Evolutionary conservation across 148 eudicot genomes (phyloP), one percentile per base, ranked within the genome.

Genomic region (Talinum fruticosum): DNA sequence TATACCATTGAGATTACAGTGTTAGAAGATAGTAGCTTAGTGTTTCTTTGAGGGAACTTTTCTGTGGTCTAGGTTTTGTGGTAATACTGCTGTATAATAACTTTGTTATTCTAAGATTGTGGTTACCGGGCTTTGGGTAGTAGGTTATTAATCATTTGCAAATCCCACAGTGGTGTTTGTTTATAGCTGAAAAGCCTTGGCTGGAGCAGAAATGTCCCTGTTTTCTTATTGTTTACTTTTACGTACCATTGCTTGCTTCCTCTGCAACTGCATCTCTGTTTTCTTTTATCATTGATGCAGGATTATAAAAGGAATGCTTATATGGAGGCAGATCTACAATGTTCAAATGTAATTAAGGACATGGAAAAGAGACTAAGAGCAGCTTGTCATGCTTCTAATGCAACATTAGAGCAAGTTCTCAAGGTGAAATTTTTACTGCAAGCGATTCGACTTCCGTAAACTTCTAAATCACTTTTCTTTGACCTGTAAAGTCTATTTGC

Each of bases 361-460:
- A 93, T 96, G 98, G 98, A 93, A 73, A 93, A 83, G 87, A 88
- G 89, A 80, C 85, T 96, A 70, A 89, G 99, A 87, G 76, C 76
- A 75, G 93, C 95, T 82, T 91, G 97, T 36, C 95, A 88, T 85
- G 86, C 87, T 69, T 80, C 98, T 79, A 85, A 88, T 85, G 95
- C 92, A 67, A 88, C 88, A 67, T 45, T 93, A 59, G 86, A 85
- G 54, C 82, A 81, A 76, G 87, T 88, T 65, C 79, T 92, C 23
- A 93, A 93, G 93, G 99, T 85, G 69, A 69, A 47, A 13, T 66
- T 67, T 74, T 68, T 8, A 57, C 45, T 61, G 69, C 15, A 19
- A 15, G 73, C 59, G 76, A 54, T 54, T 54, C 5, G 6, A 24
- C 62, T 19, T 54, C 21, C 19, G 59, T 51, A 51, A 51, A 12